Evolutionary conservation across 83 land plant genomes (phyloP), one percentile per base, ranked within the genome.

Genomic region (Larix sibirica): DNA sequence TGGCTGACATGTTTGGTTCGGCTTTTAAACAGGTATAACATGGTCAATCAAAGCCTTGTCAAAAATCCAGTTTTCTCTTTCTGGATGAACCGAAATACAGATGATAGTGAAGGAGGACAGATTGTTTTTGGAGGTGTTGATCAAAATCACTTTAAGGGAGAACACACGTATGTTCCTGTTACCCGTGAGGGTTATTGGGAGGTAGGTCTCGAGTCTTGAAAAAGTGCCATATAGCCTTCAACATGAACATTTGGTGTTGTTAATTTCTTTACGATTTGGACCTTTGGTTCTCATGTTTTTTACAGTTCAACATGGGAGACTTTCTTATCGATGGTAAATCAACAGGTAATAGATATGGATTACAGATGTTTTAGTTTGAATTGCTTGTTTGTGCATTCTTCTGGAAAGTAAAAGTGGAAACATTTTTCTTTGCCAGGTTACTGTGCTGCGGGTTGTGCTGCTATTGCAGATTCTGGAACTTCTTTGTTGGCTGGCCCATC

Each of bases 111-210:
- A 28, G 97, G 99, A 23, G 99, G 99, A 58, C 97, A 96, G 83
- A 66, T 95, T 85, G 91, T 96, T 18, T 93, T 95, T 85, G 99
- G 99, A 80, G 99, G 99, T 62, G 89, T 93, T 62, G 97, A 95
- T 83, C 86, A 91, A 18, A 85, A 87, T 12, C 97, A 96, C 81
- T 96, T 50, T 79, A 93, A 83, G 60, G 99, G 97, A 21, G 82
- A 92, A 38, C 99, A 96, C 54, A 88, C 85, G 3, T 96, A 95
- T 85, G 90, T 91, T 62, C 94, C 95, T 50, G 88, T 96, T 14
- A 95, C 99, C 56, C 79, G 85, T 40, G 88, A 93, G 68, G 97
- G 97, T 18, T 96, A 96, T 79, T 96, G 99, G 99, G 91, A 96
- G 92, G 97, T 96, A 36, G 33, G 50, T 64, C 66, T 63, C 9